Conservation (phyloP, 1,284 basidiomycete genomes). For the Malassezia yamatoensis region DNA sequence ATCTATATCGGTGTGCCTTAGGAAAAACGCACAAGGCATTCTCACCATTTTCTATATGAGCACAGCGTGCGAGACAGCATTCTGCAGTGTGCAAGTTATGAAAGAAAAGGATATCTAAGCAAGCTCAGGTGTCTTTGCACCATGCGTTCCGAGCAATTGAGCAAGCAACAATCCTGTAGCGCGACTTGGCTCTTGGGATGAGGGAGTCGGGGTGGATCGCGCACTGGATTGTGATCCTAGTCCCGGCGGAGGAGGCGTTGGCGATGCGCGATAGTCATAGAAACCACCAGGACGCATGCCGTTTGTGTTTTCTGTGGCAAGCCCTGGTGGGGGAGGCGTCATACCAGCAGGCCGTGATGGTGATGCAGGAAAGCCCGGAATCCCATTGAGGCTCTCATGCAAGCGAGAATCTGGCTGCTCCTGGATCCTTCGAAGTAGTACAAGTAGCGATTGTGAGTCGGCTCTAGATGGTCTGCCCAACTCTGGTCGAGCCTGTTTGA, state of each 20-base stretch:
- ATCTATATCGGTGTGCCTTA: background rate
- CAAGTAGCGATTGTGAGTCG: constrained; percentile 15
- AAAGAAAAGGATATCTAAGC: background rate
- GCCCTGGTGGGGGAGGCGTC: constrained; percentile 6
- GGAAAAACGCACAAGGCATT: constrained; percentile 1
- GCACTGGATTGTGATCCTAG: background rate
- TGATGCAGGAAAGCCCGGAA: constrained; percentile 17
- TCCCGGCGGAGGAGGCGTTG: constrained; percentile 18
- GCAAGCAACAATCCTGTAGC: constrained; percentile 35
- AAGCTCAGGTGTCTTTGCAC: constrained; percentile 5
- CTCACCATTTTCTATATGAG: background rate
- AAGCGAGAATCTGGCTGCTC: constrained; percentile 2
- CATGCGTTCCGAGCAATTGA: constrained; percentile 29
- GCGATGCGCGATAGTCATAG: background rate
- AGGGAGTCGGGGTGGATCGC: background rate
- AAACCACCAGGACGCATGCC: background rate
- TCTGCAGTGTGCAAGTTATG: too few relatives aligned
- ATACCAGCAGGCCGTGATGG: constrained; percentile 17
- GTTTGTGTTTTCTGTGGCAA: background rate
- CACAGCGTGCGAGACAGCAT: background rate
- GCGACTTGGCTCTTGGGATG: constrained; percentile 7
- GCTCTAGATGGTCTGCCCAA: constrained; percentile 7
- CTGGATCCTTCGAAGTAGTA: constrained; percentile 16
- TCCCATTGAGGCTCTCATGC: background rate
- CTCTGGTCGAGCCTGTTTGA: background rate